phyloP scores from a whole-genome alignment of 192 early-diverging fungal species.

The Podila verticillata region DNA sequence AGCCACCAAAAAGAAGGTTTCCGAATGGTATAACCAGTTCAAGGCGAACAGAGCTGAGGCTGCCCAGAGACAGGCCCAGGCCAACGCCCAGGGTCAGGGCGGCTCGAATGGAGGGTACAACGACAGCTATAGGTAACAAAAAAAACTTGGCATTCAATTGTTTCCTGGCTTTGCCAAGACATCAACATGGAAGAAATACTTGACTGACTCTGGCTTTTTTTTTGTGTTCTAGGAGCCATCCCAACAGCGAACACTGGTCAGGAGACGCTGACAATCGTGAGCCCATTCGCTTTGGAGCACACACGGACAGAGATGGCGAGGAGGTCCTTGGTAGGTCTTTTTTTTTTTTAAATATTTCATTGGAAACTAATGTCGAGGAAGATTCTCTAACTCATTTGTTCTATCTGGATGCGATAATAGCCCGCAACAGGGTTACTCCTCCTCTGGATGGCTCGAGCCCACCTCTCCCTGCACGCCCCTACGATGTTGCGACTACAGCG shows the following conservation, averaged over 20 bases:
- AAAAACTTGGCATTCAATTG: no score
- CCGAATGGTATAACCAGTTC: constrained; percentile 64
- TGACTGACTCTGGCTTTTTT: background rate
- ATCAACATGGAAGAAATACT: background rate
- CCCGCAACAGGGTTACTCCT: constrained; percentile 33
- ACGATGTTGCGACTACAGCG: constrained; percentile 3
- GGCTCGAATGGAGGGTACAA: constrained; percentile 7
- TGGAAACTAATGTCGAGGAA: background rate
- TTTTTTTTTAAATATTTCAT: background rate
- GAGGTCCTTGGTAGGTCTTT: constrained; percentile 28
- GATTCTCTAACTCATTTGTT: background rate
- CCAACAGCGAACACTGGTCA: constrained; percentile 8
- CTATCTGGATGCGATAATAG: constrained; percentile 2
- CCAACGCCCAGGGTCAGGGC: background rate
- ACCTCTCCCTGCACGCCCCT: constrained; percentile 32
- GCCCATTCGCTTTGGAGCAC: constrained; percentile 26
- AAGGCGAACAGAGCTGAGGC: constrained; percentile 49
- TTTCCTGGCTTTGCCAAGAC: background rate
- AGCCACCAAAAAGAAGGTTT: constrained; percentile 69
- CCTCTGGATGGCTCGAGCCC: constrained; percentile 21
- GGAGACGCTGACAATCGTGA: background rate
- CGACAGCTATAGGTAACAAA: constrained; percentile 15
- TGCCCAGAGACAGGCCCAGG: constrained; percentile 19
- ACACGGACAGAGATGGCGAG: constrained; percentile 21
- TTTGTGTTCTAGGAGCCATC: constrained; percentile 1